These are phyloP conservation scores for Suillus occidentalis DNA, from an alignment of 768 basidiomycete genomes.

Conservation along the genomic window DNA sequence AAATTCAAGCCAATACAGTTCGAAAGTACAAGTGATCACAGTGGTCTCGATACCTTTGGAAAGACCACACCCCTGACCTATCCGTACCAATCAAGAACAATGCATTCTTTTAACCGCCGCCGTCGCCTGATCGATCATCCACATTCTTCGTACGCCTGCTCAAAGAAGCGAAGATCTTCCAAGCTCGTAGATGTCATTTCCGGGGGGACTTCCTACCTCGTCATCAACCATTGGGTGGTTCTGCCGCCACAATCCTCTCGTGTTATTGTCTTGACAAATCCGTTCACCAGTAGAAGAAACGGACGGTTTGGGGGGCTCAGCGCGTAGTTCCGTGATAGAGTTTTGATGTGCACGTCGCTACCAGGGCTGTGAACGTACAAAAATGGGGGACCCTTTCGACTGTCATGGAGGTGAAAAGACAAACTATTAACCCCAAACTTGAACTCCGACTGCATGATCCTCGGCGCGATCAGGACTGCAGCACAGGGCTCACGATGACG, in stretches of 20 bases:
- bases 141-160: constrained; percentile 30
- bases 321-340: not conserved
- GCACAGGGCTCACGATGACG: not conserved
- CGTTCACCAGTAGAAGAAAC: not conserved
- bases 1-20: constrained; percentile 43
- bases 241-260: not conserved
- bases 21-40: constrained; percentile 21
- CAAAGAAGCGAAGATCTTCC: constrained; percentile 46
- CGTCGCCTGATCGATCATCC: not conserved
- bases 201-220: not conserved
- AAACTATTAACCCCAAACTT: not conserved
- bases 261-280: not conserved
- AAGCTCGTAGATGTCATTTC: constrained; percentile 38
- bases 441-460: not conserved
- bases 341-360: not conserved
- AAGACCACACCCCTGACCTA: constrained; percentile 16
- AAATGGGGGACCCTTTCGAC: not conserved
- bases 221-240: not conserved
- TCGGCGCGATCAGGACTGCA: not conserved
- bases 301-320: not conserved
- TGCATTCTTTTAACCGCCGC: constrained; percentile 31
- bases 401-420: not conserved
- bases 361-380: not conserved
- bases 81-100: constrained; percentile 43
- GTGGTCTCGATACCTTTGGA: not conserved